Conservation (phyloP, 1,284 basidiomycete genomes). For the Marasmius tenuissimus region DNA sequence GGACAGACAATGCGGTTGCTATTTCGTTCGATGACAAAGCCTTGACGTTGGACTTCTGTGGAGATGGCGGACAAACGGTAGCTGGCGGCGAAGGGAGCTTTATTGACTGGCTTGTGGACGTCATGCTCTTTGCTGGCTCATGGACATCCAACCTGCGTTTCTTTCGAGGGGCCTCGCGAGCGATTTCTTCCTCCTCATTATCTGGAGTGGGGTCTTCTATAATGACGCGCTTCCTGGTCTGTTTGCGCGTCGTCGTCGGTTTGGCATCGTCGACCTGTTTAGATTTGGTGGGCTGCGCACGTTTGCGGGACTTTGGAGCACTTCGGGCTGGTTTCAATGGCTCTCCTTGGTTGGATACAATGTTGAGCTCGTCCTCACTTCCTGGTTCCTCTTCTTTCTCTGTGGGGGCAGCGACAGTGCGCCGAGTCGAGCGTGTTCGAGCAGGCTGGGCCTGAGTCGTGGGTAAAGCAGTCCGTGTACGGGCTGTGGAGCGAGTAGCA, state of each 20-base stretch:
- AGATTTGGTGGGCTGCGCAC: not conserved
- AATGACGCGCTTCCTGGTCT: not conserved
- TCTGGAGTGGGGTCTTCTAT: not conserved
- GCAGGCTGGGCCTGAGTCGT: constrained; percentile 21
- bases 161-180: not conserved
- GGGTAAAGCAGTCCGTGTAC: not conserved
- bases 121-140: not conserved
- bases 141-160: not conserved
- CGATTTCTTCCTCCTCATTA: not conserved
- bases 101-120: not conserved
- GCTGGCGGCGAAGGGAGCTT: not conserved
- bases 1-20: constrained; percentile 43
- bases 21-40: constrained; percentile 32
- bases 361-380: not conserved
- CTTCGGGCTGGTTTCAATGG: not conserved
- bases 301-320: not conserved
- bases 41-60: not conserved
- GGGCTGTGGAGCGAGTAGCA: constrained; percentile 13
- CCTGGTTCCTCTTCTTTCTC: not conserved
- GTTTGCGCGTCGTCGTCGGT: not conserved
- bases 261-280: not conserved
- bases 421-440: not conserved
- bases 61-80: not conserved
- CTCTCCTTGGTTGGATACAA: not conserved
- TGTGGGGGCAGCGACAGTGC: not conserved